Conservation (phyloP, 139 green algal species). For the Astrephomene gubernaculifera region DNA sequence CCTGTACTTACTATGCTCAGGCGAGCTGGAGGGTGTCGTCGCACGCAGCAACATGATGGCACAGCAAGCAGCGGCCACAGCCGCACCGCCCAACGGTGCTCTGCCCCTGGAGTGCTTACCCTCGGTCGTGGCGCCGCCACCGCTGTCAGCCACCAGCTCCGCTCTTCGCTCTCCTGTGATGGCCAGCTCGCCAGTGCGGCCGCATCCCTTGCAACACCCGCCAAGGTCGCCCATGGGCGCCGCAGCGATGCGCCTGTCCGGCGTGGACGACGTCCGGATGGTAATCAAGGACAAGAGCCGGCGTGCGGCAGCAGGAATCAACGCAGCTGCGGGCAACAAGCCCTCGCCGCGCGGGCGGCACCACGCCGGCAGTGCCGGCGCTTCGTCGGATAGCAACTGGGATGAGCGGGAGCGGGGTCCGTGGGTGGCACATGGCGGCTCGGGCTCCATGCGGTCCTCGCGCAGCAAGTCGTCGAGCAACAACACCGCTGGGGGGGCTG, state of each 20-base stretch:
- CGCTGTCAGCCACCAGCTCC: neutral
- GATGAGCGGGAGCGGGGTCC: slow-evolving; percentile 18
- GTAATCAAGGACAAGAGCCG: slow-evolving; percentile 49
- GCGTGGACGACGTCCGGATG: slow-evolving; percentile 49
- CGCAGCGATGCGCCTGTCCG: slow-evolving; percentile 6
- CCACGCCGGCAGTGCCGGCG: neutral
- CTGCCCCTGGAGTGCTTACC: neutral
- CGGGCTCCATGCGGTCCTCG: neutral
- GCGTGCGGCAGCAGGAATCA: neutral
- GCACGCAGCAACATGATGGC: slow-evolving; percentile 29
- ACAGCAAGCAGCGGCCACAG: neutral
- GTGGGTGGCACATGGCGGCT: neutral
- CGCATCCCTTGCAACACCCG: neutral
- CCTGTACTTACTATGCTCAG: neutral
- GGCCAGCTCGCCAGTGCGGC: slow-evolving; percentile 24
- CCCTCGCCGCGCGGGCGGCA: slow-evolving; percentile 22
- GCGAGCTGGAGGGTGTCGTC: slow-evolving; percentile 63
- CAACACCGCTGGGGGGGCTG: no score
- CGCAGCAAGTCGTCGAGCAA: neutral
- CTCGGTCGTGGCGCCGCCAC: slow-evolving; percentile 8
- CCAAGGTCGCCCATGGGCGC: slow-evolving; percentile 26
- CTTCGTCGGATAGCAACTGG: slow-evolving; percentile 13
- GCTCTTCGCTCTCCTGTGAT: slow-evolving; percentile 34
- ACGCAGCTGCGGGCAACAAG: slow-evolving; percentile 23
- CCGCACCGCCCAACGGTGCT: neutral